A percentile compares a stretch with the other conserved stretches of the same genome.
Evolutionary conservation across 768 basidiomycete species (phyloP).

Genomic region (Lentinula raphanica): DNA sequence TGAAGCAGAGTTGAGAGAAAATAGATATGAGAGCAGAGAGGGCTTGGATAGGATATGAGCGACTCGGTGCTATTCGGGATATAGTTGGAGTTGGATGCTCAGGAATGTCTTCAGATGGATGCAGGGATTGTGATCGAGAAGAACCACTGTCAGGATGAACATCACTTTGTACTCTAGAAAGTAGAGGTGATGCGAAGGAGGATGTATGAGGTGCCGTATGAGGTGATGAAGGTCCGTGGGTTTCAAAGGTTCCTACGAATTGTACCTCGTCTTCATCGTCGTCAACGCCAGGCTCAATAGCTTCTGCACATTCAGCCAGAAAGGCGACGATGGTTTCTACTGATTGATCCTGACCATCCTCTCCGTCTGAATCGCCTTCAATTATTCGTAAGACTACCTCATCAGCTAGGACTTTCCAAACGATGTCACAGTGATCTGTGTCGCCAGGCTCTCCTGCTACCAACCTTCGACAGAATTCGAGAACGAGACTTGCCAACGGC

Average conservation of each 20-base stretch:
- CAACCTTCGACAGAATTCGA: constrained; percentile 41
- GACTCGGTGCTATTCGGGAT: constrained; percentile 16
- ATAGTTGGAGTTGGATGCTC: constrained; percentile 23
- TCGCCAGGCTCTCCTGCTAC: constrained; percentile 23
- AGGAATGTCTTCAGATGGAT: constrained; percentile 33
- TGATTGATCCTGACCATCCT: neutral
- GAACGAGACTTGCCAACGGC: constrained; percentile 47
- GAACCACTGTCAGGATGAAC: constrained; percentile 58
- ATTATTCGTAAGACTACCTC: constrained; percentile 56
- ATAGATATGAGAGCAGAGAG: constrained; percentile 58
- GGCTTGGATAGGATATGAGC: constrained; percentile 47
- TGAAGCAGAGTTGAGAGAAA: constrained; percentile 69
- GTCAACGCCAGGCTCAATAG: constrained; percentile 29
- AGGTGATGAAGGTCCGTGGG: constrained; percentile 30
- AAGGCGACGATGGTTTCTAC: constrained; percentile 30
- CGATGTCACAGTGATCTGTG: constrained; percentile 32
- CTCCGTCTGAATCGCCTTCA: constrained; percentile 22
- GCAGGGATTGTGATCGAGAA: constrained; percentile 56
- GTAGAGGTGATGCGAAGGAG: constrained; percentile 40
- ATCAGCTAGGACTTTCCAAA: constrained; percentile 64
- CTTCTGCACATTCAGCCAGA: constrained; percentile 23
- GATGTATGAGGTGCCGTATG: neutral
- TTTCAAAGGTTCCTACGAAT: constrained; percentile 32
- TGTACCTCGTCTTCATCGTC: constrained; percentile 42
- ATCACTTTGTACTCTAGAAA: constrained; percentile 59